Evolutionary conservation across 2,329 filamentous ascomycete species (phyloP).

Genomic region (Daldinia sp.): DNA sequence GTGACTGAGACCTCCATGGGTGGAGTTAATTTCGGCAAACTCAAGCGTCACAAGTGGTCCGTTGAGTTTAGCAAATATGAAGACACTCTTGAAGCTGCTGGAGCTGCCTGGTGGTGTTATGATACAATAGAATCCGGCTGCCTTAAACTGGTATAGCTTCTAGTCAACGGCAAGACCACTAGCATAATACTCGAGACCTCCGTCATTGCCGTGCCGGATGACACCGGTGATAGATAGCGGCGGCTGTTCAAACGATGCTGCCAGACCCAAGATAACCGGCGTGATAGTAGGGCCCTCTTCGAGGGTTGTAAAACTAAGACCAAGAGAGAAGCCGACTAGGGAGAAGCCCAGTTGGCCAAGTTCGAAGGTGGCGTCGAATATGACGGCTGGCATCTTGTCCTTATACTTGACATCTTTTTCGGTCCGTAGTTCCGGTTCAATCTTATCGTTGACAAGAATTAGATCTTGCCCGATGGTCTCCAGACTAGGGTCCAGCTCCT

Average conservation of each 20-base stretch:
- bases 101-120: slow-evolving; percentile 11
- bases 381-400: slow-evolving; percentile 42
- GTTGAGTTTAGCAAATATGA: slow-evolving; percentile 15
- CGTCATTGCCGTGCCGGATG: slow-evolving; percentile 43
- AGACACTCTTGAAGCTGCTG: slow-evolving; percentile 37
- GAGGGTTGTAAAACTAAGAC: slow-evolving; percentile 37
- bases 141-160: slow-evolving; percentile 49
- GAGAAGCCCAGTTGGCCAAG: slow-evolving; percentile 50
- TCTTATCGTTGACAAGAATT: neutral
- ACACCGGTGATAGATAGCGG: slow-evolving; percentile 50
- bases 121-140: slow-evolving; percentile 52
- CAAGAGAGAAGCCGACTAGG: slow-evolving; percentile 48
- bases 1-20: slow-evolving; percentile 13
- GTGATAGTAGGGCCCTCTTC: slow-evolving; percentile 12
- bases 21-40: slow-evolving; percentile 11
- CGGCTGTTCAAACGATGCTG: slow-evolving; percentile 46
- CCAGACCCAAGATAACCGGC: slow-evolving; percentile 46
- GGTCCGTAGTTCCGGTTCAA: neutral
- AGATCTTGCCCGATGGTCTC: neutral
- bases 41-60: slow-evolving; percentile 16
- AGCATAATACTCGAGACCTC: slow-evolving; percentile 45
- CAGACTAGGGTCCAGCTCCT: neutral
- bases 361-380: slow-evolving; percentile 48
- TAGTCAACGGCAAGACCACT: slow-evolving; percentile 50
- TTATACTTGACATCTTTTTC: slow-evolving; percentile 44